Base-by-base conservation (phyloP, 1,139 yeast species). In the Saccharomyces pastorianus region DNA sequence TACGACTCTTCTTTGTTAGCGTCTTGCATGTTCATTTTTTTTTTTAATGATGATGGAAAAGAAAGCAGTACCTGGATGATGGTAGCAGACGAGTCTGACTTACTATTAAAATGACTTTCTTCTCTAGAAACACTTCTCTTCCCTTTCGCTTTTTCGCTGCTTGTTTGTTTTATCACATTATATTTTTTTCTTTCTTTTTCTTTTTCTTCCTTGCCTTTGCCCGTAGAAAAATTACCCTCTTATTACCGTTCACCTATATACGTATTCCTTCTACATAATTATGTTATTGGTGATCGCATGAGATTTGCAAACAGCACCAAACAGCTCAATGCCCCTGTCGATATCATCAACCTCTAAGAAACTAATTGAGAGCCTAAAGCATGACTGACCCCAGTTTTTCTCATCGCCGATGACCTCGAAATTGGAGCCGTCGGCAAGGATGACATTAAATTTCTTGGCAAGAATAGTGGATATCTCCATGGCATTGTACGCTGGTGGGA, bases 381-480 rank as follows among this genome's bases (percentile, higher is more conserved):
- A 76, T 48, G 75, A 73, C 31, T 70, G 60, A 1, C 87, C 88
- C 93, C 91, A 85, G 59, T 71, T 64, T 51, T 67, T 66, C 13
- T 60, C 60, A 62, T 84, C 88, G 0, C 87, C 87, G 5, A 71
- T 65, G 4, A 89, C 96, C 68, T 88, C 95, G 65, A 89, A 89
- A 59, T 79, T 73, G 50, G 78, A 79, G 1, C 96, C 96, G 14
- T 85, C 80, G 0, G 96, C 95, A 25, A 89, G 69, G 1, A 83
- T 61, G 4, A 88, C 86, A 2, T 79, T 79, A 44, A 74, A 69
- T 23, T 70, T 60, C n/a, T 73, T 67, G 11, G 70, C 63, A 53
- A 85, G 72, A 46, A 64, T 64, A 3, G 67, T 58, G 1, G 80
- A 77, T 13, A 86, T 77, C 32, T 71, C 67, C 4, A 68, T 62